Evolutionary conservation across 768 basidiomycete species (phyloP).

Genomic region (Rhizopogon vesiculosus): DNA sequence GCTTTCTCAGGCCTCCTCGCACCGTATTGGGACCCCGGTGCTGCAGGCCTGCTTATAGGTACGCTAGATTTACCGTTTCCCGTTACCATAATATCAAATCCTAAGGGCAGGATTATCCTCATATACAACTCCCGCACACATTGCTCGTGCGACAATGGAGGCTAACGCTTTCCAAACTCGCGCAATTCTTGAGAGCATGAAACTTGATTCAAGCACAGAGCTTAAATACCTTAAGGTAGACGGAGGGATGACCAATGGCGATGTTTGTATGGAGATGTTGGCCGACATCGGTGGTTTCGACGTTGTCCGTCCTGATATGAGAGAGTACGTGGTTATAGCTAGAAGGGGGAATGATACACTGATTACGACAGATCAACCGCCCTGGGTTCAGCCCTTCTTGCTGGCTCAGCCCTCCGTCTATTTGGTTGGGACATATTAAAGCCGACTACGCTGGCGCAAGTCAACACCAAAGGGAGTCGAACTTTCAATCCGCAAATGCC

Average conservation of each 20-base stretch:
- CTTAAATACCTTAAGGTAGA: conserved; percentile 90
- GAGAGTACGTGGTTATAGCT: conserved; percentile 61
- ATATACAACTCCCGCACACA: conserved; percentile 88
- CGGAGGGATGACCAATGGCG: conserved; percentile 97
- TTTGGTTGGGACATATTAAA: conserved; percentile 90
- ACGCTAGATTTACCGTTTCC: conserved; percentile 5
- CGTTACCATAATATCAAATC: not conserved
- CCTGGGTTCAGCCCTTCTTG: conserved; percentile 89
- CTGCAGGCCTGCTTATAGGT: conserved; percentile 84
- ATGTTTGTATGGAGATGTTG: conserved; percentile 80
- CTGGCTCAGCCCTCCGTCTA: conserved; percentile 80
- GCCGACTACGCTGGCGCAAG: conserved; percentile 78
- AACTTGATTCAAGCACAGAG: conserved; percentile 76
- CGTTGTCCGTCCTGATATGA: conserved; percentile 91
- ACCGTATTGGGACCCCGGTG: conserved; percentile 96
- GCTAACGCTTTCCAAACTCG: conserved; percentile 96
- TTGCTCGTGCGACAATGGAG: conserved; percentile 92
- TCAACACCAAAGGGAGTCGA: conserved; percentile 80
- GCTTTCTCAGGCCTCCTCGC: conserved; percentile 95
- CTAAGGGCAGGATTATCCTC: conserved; percentile 58
- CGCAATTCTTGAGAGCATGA: conserved; percentile 94
- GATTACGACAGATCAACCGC: conserved; percentile 74
- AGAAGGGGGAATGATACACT: not conserved
- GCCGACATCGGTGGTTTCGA: conserved; percentile 90
- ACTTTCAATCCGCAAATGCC: conserved; percentile 59